Conservation (phyloP, 202 grass and related monocot genomes). For the Cymbopogon flexuosus region DNA sequence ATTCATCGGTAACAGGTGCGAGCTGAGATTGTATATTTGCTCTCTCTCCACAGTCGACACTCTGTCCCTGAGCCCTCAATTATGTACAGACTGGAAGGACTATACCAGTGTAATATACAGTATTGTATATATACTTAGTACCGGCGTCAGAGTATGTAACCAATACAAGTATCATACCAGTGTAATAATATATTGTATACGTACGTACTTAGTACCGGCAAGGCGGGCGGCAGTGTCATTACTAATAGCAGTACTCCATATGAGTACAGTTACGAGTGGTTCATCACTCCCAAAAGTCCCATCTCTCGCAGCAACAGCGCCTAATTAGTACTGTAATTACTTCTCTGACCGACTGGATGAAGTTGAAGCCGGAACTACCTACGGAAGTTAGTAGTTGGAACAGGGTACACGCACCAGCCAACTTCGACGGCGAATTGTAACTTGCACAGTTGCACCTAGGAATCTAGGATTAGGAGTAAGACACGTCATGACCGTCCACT, state of each 20-base stretch:
- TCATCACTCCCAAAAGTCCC: background rate
- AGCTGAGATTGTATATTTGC: background rate
- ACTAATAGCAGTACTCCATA: background rate
- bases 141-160: background rate
- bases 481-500: background rate
- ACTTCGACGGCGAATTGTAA: constrained; percentile 19
- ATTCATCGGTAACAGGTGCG: background rate
- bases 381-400: constrained; percentile 7
- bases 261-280: background rate
- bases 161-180: background rate
- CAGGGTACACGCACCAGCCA: background rate
- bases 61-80: constrained; percentile 1
- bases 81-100: background rate
- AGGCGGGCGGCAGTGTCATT: too few relatives aligned
- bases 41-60: background rate
- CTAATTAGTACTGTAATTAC: background rate
- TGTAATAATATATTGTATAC: background rate
- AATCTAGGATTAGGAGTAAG: background rate
- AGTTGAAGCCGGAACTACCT: background rate
- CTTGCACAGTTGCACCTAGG: constrained; percentile 3
- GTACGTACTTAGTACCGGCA: background rate
- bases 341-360: background rate
- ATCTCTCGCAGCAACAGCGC: background rate
- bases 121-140: background rate
- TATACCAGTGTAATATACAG: background rate